Conservation (phyloP, 2,329 filamentous ascomycete genomes). For the Triangularia setosa region DNA sequence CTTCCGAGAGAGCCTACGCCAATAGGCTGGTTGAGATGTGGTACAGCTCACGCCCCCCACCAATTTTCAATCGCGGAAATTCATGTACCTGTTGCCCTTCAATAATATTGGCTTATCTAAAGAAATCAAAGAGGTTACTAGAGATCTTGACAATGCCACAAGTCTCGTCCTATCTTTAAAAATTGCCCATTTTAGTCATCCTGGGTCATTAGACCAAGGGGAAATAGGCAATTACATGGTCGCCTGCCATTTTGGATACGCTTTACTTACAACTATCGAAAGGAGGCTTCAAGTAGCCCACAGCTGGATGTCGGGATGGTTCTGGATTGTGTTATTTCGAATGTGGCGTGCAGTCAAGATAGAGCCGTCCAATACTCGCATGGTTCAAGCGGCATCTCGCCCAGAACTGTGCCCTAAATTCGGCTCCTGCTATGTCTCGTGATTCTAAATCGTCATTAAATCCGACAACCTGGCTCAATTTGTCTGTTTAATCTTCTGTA, state of each 20-base stretch:
- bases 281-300: not conserved
- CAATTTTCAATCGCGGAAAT: not conserved
- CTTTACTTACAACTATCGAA: not conserved
- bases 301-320: not conserved
- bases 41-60: not conserved
- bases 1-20: not conserved
- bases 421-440: not conserved
- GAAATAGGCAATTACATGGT: not conserved
- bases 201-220: not conserved
- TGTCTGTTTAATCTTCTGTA: not conserved
- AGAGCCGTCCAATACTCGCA: not conserved
- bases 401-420: too few species aligned
- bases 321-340: not conserved
- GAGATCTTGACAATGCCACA: not conserved
- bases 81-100: not conserved
- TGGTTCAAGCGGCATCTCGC: not conserved
- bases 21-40: not conserved
- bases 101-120: not conserved
- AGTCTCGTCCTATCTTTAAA: not conserved
- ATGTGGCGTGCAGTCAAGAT: not conserved
- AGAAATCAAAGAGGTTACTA: not conserved
- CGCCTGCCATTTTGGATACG: not conserved
- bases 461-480: not conserved
- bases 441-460: not conserved
- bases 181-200: not conserved